Evolutionary conservation across 1,139 yeast genomes (phyloP).

Genomic region (Zygotorulaspora mrakii): DNA sequence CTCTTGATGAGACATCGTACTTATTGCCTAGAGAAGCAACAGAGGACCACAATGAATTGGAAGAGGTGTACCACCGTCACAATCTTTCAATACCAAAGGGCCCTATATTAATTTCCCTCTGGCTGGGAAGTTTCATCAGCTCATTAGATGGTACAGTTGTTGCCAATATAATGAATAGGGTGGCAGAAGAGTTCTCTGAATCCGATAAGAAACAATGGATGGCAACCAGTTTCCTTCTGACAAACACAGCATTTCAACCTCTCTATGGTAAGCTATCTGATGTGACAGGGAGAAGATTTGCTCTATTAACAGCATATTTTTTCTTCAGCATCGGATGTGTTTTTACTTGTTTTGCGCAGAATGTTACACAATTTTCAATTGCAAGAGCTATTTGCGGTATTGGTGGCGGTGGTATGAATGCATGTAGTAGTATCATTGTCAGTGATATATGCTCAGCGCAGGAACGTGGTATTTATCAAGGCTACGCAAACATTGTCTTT

Average conservation of each 20-base stretch:
- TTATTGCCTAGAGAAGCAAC: slow-evolving; percentile 15
- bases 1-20: slow-evolving; percentile 23
- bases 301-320: slow-evolving; percentile 43
- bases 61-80: slow-evolving; percentile 25
- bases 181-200: slow-evolving; percentile 58
- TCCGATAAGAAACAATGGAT: slow-evolving; percentile 59
- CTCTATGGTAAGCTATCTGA: slow-evolving; percentile 53
- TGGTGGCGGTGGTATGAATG: slow-evolving; percentile 50
- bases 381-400: slow-evolving; percentile 51
- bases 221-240: slow-evolving; percentile 58
- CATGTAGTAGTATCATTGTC: slow-evolving; percentile 46
- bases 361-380: slow-evolving; percentile 42
- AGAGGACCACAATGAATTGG: slow-evolving; percentile 18
- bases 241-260: slow-evolving; percentile 71
- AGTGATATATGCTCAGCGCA: slow-evolving; percentile 49
- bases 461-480: slow-evolving; percentile 49
- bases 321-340: slow-evolving; percentile 46
- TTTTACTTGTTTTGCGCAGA: slow-evolving; percentile 42
- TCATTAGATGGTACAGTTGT: slow-evolving; percentile 64
- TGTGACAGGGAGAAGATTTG: slow-evolving; percentile 48
- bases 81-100: slow-evolving; percentile 30
- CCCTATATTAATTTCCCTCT: slow-evolving; percentile 41
- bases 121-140: slow-evolving; percentile 53
- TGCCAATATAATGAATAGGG: slow-evolving; percentile 58
- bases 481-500: slow-evolving; percentile 57